Evolutionary conservation across 768 basidiomycete genomes (phyloP).

Genomic region (Lactarius sanguifluus): DNA sequence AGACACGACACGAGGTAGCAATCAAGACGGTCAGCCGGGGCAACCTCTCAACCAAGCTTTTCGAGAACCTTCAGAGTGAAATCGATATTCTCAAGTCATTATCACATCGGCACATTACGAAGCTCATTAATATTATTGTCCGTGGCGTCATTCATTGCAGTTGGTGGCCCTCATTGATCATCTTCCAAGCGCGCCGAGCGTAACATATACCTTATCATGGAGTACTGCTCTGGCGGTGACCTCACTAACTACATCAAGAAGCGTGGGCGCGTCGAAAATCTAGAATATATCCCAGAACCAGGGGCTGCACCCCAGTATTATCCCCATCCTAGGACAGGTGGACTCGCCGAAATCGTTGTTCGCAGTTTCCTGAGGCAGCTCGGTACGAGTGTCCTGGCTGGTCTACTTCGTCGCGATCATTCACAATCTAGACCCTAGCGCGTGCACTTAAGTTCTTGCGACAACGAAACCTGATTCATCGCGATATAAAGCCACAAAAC

Average conservation of each 20-base stretch:
- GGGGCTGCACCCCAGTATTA: constrained; percentile 78
- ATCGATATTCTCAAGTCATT: constrained; percentile 95
- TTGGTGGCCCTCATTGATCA: constrained; percentile 9
- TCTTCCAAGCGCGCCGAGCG: constrained; percentile 56
- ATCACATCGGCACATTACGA: constrained; percentile 90
- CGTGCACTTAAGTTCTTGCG: constrained; percentile 92
- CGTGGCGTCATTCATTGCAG: constrained; percentile 29
- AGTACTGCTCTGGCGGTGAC: constrained; percentile 95
- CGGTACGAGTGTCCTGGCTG: constrained; percentile 45
- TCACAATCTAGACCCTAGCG: constrained; percentile 46
- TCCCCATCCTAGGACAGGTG: constrained; percentile 88
- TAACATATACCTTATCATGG: constrained; percentile 94
- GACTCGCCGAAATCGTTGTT: constrained; percentile 86
- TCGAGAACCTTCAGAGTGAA: constrained; percentile 98
- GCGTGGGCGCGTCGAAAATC: constrained; percentile 86
- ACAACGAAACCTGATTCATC: constrained; percentile 85
- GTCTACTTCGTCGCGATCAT: not conserved
- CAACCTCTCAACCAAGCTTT: constrained; percentile 85
- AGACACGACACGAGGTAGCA: constrained; percentile 76
- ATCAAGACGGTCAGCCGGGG: constrained; percentile 92
- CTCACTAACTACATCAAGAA: constrained; percentile 97
- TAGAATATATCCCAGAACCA: constrained; percentile 75
- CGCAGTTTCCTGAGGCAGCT: constrained; percentile 91
- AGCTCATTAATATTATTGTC: constrained; percentile 90
- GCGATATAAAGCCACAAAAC: constrained; percentile 99